Evolutionary conservation across 2,329 filamentous ascomycete species (phyloP).

Genomic region (Curvularia hawaiiensis): DNA sequence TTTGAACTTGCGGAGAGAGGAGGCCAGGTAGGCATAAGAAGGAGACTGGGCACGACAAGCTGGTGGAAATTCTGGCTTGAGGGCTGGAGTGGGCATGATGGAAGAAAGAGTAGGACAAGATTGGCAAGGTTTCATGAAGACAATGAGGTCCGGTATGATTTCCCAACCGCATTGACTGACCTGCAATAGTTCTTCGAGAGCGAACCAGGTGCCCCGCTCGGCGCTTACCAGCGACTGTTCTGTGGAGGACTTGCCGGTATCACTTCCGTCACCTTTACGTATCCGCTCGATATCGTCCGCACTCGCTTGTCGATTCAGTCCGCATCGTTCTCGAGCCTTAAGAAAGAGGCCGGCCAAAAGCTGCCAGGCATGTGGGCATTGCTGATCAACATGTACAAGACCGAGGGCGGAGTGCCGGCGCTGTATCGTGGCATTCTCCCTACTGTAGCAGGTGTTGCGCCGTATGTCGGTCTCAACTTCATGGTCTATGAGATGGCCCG

Average conservation of each 20-base stretch:
- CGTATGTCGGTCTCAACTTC: conserved; percentile 97
- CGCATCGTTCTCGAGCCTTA: conserved; percentile 86
- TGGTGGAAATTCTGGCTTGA: background rate
- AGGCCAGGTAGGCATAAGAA: background rate
- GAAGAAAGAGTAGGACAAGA: background rate
- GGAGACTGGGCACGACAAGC: background rate
- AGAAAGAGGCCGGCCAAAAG: conserved; percentile 53
- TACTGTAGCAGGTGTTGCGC: conserved; percentile 92
- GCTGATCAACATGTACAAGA: conserved; percentile 82
- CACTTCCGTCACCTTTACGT: conserved; percentile 93
- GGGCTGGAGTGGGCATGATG: background rate
- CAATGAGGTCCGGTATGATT: background rate
- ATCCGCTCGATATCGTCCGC: conserved; percentile 96
- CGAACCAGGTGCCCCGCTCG: conserved; percentile 73
- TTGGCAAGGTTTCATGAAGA: background rate
- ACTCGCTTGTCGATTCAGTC: conserved; percentile 95
- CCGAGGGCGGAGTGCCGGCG: conserved; percentile 81
- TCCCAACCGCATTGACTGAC: conserved; percentile 18
- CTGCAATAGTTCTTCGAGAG: conserved; percentile 72
- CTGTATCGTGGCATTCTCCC: conserved; percentile 95
- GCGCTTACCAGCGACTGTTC: conserved; percentile 75
- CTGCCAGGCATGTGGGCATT: conserved; percentile 93
- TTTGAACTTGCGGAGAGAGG: background rate
- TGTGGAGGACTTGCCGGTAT: conserved; percentile 93
- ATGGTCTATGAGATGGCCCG: conserved; percentile 96